These are phyloP conservation scores for Leccinum rimulosum DNA, from an alignment of 768 basidiomycete genomes.

Conservation along the genomic window DNA sequence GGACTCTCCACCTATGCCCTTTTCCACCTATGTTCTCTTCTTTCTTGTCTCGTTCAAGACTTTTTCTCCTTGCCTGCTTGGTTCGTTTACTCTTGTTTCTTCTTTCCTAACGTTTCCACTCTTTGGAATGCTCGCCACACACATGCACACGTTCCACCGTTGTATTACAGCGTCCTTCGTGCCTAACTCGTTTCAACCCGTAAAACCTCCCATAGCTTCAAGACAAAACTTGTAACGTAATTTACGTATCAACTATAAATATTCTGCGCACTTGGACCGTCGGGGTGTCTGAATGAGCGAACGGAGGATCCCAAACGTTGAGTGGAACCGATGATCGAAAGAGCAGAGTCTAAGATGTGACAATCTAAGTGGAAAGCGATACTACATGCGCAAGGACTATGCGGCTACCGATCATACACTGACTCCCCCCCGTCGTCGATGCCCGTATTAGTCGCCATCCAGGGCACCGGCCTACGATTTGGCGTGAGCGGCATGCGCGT, in stretches of 20 bases:
- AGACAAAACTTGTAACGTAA: slow-evolving; percentile 31
- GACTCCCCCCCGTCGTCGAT: slow-evolving; percentile 8
- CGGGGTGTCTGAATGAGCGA: not conserved
- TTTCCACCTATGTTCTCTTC: not conserved
- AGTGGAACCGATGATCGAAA: not conserved
- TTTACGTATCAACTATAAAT: slow-evolving; percentile 35
- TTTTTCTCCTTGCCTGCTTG: slow-evolving; percentile 17
- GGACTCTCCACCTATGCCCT: not conserved
- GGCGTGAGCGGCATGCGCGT: not conserved
- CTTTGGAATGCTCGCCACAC: slow-evolving; percentile 1
- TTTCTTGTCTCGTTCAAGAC: slow-evolving; percentile 7
- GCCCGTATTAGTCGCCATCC: slow-evolving; percentile 6
- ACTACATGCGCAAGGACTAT: not conserved
- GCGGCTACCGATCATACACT: slow-evolving; percentile 12
- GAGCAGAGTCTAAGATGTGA: not conserved
- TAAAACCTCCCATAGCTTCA: slow-evolving; percentile 5
- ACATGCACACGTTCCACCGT: slow-evolving; percentile 3
- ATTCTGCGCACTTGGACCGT: slow-evolving; percentile 10
- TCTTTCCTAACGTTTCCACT: slow-evolving; percentile 1
- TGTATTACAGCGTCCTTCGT: slow-evolving; percentile 19
- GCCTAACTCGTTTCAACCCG: not conserved
- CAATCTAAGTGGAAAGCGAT: not conserved
- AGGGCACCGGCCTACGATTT: slow-evolving; percentile 5
- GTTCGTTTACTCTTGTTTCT: slow-evolving; percentile 9
- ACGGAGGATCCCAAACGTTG: not conserved